Evolutionary conservation across 1,284 basidiomycete genomes (phyloP), one percentile per base, ranked within the genome.

Genomic region (Moniliophthora roreri): DNA sequence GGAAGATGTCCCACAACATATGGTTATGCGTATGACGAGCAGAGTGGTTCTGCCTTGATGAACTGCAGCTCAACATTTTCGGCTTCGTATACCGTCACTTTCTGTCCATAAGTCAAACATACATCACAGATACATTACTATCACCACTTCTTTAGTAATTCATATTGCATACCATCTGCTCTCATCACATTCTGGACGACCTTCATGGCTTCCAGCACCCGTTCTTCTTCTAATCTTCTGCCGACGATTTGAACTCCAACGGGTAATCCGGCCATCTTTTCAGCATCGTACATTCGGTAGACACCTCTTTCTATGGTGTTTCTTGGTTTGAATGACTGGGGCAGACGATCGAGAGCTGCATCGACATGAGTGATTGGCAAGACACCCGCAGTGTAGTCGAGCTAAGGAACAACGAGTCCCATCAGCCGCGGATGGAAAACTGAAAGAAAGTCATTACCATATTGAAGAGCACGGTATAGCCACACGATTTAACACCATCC

Each of bases 181-280:
- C 50, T 55, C 60, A 70, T 56, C 4, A 65, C 26, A 20, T 44
- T 53, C 36, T 73, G 62, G 2, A 79, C 66, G 37, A 77, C 53
- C 55, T 74, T 77, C 78, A 77, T 78, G 1, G 68, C 78, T 57
- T 71, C 78, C 54, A 78, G 57, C 15, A 78, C 76, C 24, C 80
- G 80, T 68, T 89, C 87, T 54, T 89, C 87, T 54, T 87, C 80
- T 44, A 80, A 77, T 13, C 76, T 71, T 48, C 71, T 70, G 0
- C 82, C 82, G 2, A 85, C 77, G 3, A 88, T 65, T 66, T 89
- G 85, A 28, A 89, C 73, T 0, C 82, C 86, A 0, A 89, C 75
- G 0, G 87, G 86, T 38, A 89, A 69, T 0, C 85, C 85, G 16
- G 78, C 69, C 85, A 88, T 89, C 59, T 75, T 74, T 0, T 63